Conservation (phyloP, 768 basidiomycete genomes). For the Kwoniella newhampshirensis region DNA sequence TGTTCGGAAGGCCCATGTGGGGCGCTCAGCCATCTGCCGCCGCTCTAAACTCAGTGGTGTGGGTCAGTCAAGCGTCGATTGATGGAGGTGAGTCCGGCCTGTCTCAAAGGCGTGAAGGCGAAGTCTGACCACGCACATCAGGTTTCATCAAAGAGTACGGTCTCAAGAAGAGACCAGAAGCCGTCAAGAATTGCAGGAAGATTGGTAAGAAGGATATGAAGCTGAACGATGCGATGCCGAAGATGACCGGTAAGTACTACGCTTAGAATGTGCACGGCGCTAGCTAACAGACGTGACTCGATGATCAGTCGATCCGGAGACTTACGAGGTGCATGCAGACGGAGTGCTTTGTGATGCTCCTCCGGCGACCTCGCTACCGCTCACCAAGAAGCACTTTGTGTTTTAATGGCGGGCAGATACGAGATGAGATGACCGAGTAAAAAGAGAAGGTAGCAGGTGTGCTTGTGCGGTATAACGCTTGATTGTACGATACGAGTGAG, state of each 20-base stretch:
- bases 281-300: neutral
- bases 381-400: slow-evolving; percentile 73
- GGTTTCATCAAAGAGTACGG: slow-evolving; percentile 67
- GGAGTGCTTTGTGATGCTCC: slow-evolving; percentile 72
- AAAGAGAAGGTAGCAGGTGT: too few relatives aligned
- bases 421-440: too few relatives aligned
- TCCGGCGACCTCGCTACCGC: slow-evolving; percentile 68
- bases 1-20: slow-evolving; percentile 89
- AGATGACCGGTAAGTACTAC: slow-evolving; percentile 59
- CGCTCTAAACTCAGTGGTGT: slow-evolving; percentile 77
- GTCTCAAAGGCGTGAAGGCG: too few relatives aligned
- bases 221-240: slow-evolving; percentile 78
- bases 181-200: slow-evolving; percentile 72
- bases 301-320: slow-evolving; percentile 79
- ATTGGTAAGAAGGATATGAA: slow-evolving; percentile 90
- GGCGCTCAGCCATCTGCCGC: slow-evolving; percentile 74
- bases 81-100: slow-evolving; percentile 51
- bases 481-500: too few relatives aligned
- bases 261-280: neutral
- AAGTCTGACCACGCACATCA: too few relatives aligned
- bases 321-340: slow-evolving; percentile 80
- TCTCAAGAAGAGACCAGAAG: slow-evolving; percentile 68
- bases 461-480: too few relatives aligned
- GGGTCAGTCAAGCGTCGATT: slow-evolving; percentile 77
- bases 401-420: slow-evolving; percentile 46